Evolutionary conservation across 441 rosid species (phyloP).

Genomic region (Viola pubescens): DNA sequence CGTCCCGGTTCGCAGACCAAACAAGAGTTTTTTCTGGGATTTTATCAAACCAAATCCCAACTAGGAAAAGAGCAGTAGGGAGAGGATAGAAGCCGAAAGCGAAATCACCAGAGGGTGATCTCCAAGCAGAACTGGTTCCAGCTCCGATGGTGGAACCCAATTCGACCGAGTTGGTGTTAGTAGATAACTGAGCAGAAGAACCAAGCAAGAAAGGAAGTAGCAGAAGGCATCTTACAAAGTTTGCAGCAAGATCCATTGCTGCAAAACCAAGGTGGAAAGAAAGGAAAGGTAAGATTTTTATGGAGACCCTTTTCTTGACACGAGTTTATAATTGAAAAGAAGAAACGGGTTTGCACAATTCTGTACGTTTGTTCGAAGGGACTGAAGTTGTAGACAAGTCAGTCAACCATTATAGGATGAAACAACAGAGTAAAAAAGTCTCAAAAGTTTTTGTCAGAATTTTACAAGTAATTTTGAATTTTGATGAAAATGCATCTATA

Average conservation of each 20-base stretch:
- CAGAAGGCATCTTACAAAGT: constrained; percentile 5
- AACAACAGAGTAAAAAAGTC: too few species aligned
- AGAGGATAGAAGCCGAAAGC: constrained; percentile 28
- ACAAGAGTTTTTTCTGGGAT: constrained; percentile 15
- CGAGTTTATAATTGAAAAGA: background rate
- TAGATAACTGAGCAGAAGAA: constrained; percentile 17
- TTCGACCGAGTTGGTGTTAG: background rate
- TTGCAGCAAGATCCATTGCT: background rate
- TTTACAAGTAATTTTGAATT: too few species aligned
- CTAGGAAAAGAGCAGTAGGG: constrained; percentile 7
- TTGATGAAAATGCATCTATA: too few species aligned
- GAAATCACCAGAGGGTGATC: constrained; percentile 30
- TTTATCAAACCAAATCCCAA: constrained; percentile 15
- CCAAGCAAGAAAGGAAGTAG: constrained; percentile 4
- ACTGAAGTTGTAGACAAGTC: background rate
- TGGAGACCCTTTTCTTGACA: background rate
- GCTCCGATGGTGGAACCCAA: constrained; percentile 24
- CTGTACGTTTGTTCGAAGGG: background rate
- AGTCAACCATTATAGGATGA: background rate
- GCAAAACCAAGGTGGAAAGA: background rate
- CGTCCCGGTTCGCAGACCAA: constrained; percentile 28
- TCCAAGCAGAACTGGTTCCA: constrained; percentile 25
- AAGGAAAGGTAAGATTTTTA: background rate
- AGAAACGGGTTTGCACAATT: background rate
- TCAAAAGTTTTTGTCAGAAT: too few species aligned